These are phyloP conservation scores for Xylaria bambusicola DNA, from an alignment of 495 filamentous ascomycete species.

Conservation along the genomic window DNA sequence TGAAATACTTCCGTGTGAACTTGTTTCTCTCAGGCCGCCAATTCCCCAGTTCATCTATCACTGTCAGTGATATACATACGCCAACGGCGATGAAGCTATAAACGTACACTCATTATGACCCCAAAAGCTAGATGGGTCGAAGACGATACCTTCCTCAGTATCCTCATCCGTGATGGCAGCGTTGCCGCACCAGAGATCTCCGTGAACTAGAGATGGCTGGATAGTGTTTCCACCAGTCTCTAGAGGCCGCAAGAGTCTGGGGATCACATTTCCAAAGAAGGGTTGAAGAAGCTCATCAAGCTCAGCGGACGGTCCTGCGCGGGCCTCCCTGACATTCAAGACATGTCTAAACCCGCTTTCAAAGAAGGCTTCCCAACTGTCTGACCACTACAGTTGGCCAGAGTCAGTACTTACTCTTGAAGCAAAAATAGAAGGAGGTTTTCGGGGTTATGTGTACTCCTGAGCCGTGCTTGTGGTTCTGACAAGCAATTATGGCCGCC, in stretches of 20 bases:
- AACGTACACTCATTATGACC: slow-evolving; percentile 51
- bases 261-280: slow-evolving; percentile 41
- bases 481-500: too few relatives aligned
- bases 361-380: slow-evolving; percentile 53
- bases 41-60: slow-evolving; percentile 33
- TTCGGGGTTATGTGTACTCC: too few relatives aligned
- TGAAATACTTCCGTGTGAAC: slow-evolving; percentile 24
- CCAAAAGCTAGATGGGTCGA: slow-evolving; percentile 49
- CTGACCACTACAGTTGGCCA: too few relatives aligned
- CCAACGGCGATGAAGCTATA: neutral
- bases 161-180: slow-evolving; percentile 32
- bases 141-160: slow-evolving; percentile 42
- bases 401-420: too few relatives aligned
- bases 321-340: slow-evolving; percentile 22
- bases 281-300: slow-evolving; percentile 33
- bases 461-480: too few relatives aligned
- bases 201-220: slow-evolving; percentile 49
- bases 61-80: neutral
- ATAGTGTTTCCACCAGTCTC: slow-evolving; percentile 44
- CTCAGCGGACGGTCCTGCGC: slow-evolving; percentile 21
- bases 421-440: too few relatives aligned
- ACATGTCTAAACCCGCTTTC: slow-evolving; percentile 26
- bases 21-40: slow-evolving; percentile 31
- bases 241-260: slow-evolving; percentile 41
- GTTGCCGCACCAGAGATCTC: slow-evolving; percentile 53